phyloP scores from a whole-genome alignment of 805 yeast genomes.

The Metschnikowia dekortorum region DNA sequence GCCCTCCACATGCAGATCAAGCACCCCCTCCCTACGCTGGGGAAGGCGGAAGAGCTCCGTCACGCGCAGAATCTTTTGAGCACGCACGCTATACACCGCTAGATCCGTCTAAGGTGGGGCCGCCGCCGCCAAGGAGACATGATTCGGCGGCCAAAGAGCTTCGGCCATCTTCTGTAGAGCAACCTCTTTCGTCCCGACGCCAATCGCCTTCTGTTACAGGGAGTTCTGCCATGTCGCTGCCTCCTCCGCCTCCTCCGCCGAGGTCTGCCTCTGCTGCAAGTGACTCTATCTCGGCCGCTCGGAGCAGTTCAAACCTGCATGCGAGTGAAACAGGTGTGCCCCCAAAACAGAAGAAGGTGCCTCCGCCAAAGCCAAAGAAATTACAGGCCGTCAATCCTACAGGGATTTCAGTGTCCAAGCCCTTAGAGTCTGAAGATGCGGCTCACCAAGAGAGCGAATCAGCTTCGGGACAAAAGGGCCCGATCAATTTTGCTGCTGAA shows the following conservation, averaged over 20 bases:
- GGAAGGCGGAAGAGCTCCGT: neutral
- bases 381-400: conserved; percentile 7
- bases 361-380: conserved; percentile 43
- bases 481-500: conserved; percentile 26
- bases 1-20: neutral
- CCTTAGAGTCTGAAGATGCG: neutral
- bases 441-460: conserved; percentile 1
- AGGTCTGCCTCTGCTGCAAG: conserved; percentile 5
- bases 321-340: neutral
- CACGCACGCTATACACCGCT: conserved; percentile 24
- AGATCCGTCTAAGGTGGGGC: conserved; percentile 36
- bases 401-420: neutral
- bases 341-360: conserved; percentile 24
- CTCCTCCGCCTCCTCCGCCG: conserved; percentile 9
- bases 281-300: neutral
- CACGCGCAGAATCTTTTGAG: neutral
- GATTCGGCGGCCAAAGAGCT: conserved; percentile 1
- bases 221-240: neutral
- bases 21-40: conserved; percentile 6
- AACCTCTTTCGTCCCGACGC: neutral
- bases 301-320: neutral
- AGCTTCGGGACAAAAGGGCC: neutral
- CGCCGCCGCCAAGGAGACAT: conserved; percentile 41
- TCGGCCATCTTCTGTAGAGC: neutral
- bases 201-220: neutral